Evolutionary conservation across 495 filamentous ascomycete species (phyloP), one percentile per base, ranked within the genome.

Genomic region (Hypoxylon cercidicola): DNA sequence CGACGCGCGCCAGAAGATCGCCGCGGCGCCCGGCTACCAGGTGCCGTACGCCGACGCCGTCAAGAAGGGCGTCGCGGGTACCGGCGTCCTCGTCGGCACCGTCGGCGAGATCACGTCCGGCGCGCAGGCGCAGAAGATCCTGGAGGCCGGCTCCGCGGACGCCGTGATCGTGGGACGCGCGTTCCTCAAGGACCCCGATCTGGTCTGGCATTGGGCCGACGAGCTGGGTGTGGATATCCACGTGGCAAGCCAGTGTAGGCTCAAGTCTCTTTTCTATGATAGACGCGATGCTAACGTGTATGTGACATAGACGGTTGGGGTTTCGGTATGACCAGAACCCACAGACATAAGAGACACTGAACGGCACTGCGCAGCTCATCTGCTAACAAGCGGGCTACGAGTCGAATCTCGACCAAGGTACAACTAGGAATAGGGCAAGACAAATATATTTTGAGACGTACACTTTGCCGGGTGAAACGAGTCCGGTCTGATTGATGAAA

Each of bases 161-260:
- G 70, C 88, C 7, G 79, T 84, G 6, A 74, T 88, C 39, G 81
- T 83, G 5, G 90, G 90, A 0, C 75, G 90, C 6, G 80, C 79
- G 52, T 93, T 91, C 73, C 85, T 88, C 72, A 89, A 88, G 76
- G 87, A 91, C 63, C 88, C 89, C 0, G 82, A 84, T 4, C 62
- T 91, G 37, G 88, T 89, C 43, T 90, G 89, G 84, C 68, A 76
- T 0, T 91, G 82, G 78, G 90, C 88, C 0, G 85, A 91, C 64
- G 88, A 92, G 45, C 64, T 92, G 43, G 84, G 81, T 9, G 75
- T 87, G 11, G 78, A 87, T 60, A 86, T 90, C 16, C 74, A 85
- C 41, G 82, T 86, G 64, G 85, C 88, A 0, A 85, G 87, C 50
- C 89, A 92, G 60, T 66, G 62, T 66, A 37, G 55, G 62, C 60